phyloP scores from a whole-genome alignment of 139 green algal genomes.

The Volvox africanus region DNA sequence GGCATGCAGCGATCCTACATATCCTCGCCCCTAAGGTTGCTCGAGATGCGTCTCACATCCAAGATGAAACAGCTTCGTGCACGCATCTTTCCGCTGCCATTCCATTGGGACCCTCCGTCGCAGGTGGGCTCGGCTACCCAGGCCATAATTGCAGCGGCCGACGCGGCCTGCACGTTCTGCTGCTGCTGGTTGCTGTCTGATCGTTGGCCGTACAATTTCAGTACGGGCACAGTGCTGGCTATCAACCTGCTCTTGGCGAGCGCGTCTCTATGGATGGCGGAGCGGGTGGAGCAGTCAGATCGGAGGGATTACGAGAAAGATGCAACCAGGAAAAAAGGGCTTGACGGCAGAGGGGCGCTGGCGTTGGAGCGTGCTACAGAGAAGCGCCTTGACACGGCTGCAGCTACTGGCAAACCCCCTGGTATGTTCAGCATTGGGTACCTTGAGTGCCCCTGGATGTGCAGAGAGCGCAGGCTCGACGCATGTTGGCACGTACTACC shows the following conservation, averaged over 20 bases:
- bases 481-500: no score
- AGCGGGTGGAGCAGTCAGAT: background rate
- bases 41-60: no score
- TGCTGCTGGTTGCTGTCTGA: slow-evolving; percentile 31
- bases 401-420: background rate
- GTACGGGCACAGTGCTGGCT: background rate
- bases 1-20: no score
- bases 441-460: no score
- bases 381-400: background rate
- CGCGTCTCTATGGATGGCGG: slow-evolving; percentile 1
- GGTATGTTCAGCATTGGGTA: background rate
- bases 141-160: background rate
- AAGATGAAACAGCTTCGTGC: no score
- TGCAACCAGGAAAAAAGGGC: background rate
- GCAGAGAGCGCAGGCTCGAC: no score
- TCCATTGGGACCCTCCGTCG: background rate
- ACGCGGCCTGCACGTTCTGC: slow-evolving; percentile 20
- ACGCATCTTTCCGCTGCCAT: no score
- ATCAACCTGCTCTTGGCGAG: background rate
- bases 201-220: slow-evolving; percentile 24
- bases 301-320: background rate
- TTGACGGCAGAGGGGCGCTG: no score
- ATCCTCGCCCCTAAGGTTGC: no score
- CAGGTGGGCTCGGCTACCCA: slow-evolving; percentile 11
- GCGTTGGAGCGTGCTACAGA: no score